phyloP scores from a whole-genome alignment of 306 rosid genomes.

The Trichosanthes truncata region DNA sequence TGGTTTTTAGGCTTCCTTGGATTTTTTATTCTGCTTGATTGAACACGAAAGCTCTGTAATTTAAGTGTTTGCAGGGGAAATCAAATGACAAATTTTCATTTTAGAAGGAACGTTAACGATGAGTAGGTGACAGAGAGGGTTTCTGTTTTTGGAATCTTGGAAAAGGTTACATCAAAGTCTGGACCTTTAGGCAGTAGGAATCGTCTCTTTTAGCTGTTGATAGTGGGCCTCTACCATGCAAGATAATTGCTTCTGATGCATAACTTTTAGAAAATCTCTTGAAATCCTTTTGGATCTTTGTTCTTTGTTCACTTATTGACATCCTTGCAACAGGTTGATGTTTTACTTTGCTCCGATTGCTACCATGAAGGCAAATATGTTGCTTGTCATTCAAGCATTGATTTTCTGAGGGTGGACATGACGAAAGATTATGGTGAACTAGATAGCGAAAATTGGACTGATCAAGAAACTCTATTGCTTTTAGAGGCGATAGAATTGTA shows the following conservation, averaged over 20 bases:
- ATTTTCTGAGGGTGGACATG: conserved; percentile 56
- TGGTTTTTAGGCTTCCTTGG: not conserved
- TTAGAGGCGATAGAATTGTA: conserved; percentile 91
- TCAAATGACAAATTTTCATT: not conserved
- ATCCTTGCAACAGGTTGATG: conserved; percentile 62
- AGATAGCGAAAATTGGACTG: conserved; percentile 92
- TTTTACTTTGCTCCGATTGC: conserved; percentile 72
- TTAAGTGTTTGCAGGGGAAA: not conserved
- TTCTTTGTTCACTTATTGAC: conserved; percentile 15
- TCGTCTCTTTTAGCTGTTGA: not conserved
- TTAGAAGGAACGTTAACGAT: not conserved
- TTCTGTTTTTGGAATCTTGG: not conserved
- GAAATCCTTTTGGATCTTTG: conserved; percentile 1
- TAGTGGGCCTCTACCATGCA: not conserved
- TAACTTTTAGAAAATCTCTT: not conserved
- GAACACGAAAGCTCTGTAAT: not conserved
- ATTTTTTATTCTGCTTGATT: not conserved
- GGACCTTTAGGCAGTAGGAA: not conserved
- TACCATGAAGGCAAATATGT: conserved; percentile 86
- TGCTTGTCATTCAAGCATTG: conserved; percentile 80
- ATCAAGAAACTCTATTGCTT: conserved; percentile 85
- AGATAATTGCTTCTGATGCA: not conserved
- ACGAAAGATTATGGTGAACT: conserved; percentile 62
- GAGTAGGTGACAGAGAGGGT: not conserved
- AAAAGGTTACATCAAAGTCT: not conserved